Evolutionary conservation across 768 basidiomycete genomes (phyloP).

Genomic region (Serendipita indica): DNA sequence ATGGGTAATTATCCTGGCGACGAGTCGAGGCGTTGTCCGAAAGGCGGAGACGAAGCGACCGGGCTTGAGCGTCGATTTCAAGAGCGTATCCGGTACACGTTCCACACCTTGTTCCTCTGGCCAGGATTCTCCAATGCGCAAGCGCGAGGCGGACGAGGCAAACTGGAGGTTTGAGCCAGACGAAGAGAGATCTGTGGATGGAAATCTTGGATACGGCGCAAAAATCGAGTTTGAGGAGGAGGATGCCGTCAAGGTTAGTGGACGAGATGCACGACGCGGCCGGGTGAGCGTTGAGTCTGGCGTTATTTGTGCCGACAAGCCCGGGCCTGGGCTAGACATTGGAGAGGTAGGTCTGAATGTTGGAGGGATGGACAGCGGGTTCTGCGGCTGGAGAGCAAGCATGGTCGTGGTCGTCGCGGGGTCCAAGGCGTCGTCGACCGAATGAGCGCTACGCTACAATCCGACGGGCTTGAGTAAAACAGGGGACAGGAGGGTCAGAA

Average conservation of each 20-base stretch:
- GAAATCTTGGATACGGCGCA: neutral
- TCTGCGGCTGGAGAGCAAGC: neutral
- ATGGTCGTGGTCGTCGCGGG: neutral
- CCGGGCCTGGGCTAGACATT: neutral
- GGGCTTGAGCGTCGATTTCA: neutral
- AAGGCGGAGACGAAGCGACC: neutral
- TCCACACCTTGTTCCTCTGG: neutral
- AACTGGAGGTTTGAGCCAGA: neutral
- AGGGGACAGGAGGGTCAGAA: no score
- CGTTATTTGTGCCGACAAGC: no score
- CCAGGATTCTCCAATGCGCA: neutral
- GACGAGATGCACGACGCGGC: neutral
- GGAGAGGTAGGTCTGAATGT: neutral
- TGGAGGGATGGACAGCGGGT: neutral
- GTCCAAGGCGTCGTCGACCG: no score
- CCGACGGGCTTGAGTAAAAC: no score
- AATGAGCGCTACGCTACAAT: no score
- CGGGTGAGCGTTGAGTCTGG: no score
- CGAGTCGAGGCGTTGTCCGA: neutral
- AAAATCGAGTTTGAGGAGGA: neutral
- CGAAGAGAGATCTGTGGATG: neutral
- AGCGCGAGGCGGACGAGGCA: neutral
- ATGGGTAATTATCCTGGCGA: neutral
- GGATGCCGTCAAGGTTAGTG: neutral
- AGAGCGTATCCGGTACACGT: neutral